Percentiles rank a stretch among this genome's conserved stretches.
Evolutionary conservation across 2,329 filamentous ascomycete genomes (phyloP).

Genomic region (Fusarium sp.): DNA sequence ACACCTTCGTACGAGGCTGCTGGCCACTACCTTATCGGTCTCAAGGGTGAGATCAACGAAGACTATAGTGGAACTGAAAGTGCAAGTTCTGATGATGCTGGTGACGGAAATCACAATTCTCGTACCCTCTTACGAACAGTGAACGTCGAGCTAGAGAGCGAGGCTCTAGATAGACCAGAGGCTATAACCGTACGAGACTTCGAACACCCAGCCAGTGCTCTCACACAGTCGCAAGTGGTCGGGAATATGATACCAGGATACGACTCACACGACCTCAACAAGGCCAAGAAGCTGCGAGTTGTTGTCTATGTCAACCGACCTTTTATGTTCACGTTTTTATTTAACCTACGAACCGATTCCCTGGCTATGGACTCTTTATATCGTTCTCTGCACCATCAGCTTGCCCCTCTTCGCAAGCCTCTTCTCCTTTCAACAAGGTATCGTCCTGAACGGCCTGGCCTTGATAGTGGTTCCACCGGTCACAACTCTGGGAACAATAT

Average conservation of each 20-base stretch:
- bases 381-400: slow-evolving; percentile 70
- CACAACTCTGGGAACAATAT: slow-evolving; percentile 55
- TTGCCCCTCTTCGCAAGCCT: slow-evolving; percentile 69
- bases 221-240: slow-evolving; percentile 52
- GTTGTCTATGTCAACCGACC: slow-evolving; percentile 80
- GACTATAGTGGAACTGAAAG: slow-evolving; percentile 50
- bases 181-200: slow-evolving; percentile 61
- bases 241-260: slow-evolving; percentile 52
- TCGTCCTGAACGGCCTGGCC: slow-evolving; percentile 61
- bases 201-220: slow-evolving; percentile 51
- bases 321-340: slow-evolving; percentile 83
- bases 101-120: slow-evolving; percentile 58
- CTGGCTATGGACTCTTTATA: slow-evolving; percentile 69
- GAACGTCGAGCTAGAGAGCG: slow-evolving; percentile 71
- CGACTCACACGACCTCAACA: slow-evolving; percentile 63
- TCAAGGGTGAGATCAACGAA: slow-evolving; percentile 73
- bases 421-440: slow-evolving; percentile 69
- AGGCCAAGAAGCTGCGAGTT: slow-evolving; percentile 71
- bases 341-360: slow-evolving; percentile 68
- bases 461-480: slow-evolving; percentile 46
- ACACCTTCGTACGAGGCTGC: slow-evolving; percentile 48
- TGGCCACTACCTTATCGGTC: slow-evolving; percentile 74
- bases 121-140: slow-evolving; percentile 75
- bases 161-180: slow-evolving; percentile 56
- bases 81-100: slow-evolving; percentile 49